A percentile compares a stretch with the other conserved stretches of the same genome.
Evolutionary conservation across 371 early-diverging fungal genomes (phyloP).

Genomic region (Rhizomucor miehei): DNA sequence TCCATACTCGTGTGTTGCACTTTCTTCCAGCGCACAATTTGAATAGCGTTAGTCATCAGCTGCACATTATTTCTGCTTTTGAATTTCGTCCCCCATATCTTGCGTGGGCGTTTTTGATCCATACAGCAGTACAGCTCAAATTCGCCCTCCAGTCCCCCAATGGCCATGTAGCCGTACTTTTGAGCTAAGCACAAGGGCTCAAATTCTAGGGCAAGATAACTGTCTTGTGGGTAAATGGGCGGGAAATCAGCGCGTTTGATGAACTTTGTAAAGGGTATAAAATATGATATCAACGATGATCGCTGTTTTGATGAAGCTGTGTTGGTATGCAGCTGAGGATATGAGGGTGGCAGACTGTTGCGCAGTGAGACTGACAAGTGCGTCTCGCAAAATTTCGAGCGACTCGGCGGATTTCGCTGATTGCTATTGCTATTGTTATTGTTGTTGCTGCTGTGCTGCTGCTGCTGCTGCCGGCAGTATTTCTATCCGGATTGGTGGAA

Average conservation of each 20-base stretch:
- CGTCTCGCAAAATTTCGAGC: conserved; percentile 13
- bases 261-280: conserved; percentile 45
- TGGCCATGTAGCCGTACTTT: conserved; percentile 55
- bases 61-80: conserved; percentile 35
- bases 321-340: conserved; percentile 6
- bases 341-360: neutral
- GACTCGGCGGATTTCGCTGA: too few relatives aligned
- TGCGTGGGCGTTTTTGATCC: conserved; percentile 19
- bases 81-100: conserved; percentile 42
- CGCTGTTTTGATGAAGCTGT: conserved; percentile 11
- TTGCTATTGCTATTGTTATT: neutral
- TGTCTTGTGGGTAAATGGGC: conserved; percentile 19
- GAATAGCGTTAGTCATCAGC: conserved; percentile 52
- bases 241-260: conserved; percentile 35
- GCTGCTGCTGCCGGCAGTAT: neutral
- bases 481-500: too few relatives aligned
- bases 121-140: conserved; percentile 53
- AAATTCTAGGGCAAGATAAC: conserved; percentile 31
- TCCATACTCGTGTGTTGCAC: conserved; percentile 5
- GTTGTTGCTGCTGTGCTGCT: neutral
- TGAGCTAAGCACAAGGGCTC: conserved; percentile 51
- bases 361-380: conserved; percentile 13
- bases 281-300: conserved; percentile 16
- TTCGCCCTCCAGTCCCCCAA: conserved; percentile 48
- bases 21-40: conserved; percentile 52